Percentiles rank a stretch among this genome's conserved stretches.
Evolutionary conservation across 305 asterid genomes (phyloP).

Genomic region (Fraxinus greggii): DNA sequence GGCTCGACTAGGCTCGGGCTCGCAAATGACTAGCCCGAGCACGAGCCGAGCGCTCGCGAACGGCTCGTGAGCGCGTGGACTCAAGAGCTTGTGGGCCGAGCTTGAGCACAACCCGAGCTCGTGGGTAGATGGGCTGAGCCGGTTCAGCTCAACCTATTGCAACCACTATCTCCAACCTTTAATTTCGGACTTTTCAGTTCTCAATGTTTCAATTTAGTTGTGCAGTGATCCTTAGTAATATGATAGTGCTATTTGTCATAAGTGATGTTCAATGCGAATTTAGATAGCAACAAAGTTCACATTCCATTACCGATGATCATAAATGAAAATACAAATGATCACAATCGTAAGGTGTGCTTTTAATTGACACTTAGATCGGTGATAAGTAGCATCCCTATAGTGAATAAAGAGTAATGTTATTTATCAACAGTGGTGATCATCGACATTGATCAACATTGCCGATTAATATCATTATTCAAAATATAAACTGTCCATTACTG

Average conservation of each 20-base stretch:
- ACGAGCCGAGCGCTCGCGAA: too few species aligned
- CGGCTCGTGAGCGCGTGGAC: too few species aligned
- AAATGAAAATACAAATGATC: too few species aligned
- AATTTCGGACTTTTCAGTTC: not conserved
- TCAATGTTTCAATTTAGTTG: not conserved
- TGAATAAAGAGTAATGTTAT: not conserved
- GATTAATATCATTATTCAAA: not conserved
- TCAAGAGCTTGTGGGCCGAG: too few species aligned
- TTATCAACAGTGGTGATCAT: not conserved
- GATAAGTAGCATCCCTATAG: not conserved
- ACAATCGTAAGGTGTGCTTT: too few species aligned
- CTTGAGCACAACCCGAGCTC: too few species aligned
- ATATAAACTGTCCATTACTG: too few species aligned
- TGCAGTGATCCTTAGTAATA: not conserved
- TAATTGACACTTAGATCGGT: not conserved
- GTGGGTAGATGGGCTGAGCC: too few species aligned
- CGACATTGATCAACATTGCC: not conserved
- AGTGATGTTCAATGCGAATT: not conserved
- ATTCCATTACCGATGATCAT: not conserved
- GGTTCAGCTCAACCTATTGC: too few species aligned
- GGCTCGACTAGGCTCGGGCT: too few species aligned
- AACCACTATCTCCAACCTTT: not conserved
- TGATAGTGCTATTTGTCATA: too few species aligned
- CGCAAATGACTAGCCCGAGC: too few species aligned
- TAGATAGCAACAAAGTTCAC: not conserved